These are phyloP conservation scores for Neoarthrinium moseri DNA, from an alignment of 2,329 filamentous ascomycete species.

Conservation along the genomic window DNA sequence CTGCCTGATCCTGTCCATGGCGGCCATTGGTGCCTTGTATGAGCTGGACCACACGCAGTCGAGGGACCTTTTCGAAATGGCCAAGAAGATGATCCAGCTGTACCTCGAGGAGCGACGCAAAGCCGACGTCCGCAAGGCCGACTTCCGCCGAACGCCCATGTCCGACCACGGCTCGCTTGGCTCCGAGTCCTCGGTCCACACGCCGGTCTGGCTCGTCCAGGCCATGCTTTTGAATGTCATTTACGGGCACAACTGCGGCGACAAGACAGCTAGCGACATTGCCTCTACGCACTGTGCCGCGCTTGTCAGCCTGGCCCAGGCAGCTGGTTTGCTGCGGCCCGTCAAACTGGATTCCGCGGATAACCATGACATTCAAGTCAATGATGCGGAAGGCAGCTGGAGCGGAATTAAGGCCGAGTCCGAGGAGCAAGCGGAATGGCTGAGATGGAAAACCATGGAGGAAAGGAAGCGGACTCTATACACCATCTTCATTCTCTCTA, in stretches of 20 bases:
- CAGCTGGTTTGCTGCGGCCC: constrained; percentile 67
- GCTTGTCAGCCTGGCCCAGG: constrained; percentile 84
- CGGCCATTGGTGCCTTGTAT: constrained; percentile 72
- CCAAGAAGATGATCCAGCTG: constrained; percentile 91
- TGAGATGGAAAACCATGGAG: constrained; percentile 83
- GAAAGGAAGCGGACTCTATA: constrained; percentile 93
- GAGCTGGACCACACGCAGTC: constrained; percentile 80
- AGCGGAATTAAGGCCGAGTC: constrained; percentile 41
- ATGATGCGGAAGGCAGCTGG: constrained; percentile 48
- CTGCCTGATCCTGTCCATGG: constrained; percentile 84
- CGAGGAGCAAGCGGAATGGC: constrained; percentile 73
- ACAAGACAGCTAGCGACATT: constrained; percentile 87
- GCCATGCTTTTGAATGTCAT: constrained; percentile 96
- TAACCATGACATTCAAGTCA: constrained; percentile 57
- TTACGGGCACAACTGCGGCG: constrained; percentile 91
- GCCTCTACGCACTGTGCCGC: constrained; percentile 90
- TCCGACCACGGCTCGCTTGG: constrained; percentile 45
- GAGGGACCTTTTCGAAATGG: constrained; percentile 84
- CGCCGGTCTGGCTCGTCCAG: constrained; percentile 92
- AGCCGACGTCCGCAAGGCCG: constrained; percentile 70
- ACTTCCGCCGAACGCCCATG: constrained; percentile 51
- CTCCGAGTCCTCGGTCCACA: constrained; percentile 65
- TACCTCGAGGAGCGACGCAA: constrained; percentile 91
- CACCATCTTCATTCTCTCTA: constrained; percentile 87
- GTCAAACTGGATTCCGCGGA: constrained; percentile 43